Conservation (phyloP, 768 basidiomycete species). For the Pholiota conissans region DNA sequence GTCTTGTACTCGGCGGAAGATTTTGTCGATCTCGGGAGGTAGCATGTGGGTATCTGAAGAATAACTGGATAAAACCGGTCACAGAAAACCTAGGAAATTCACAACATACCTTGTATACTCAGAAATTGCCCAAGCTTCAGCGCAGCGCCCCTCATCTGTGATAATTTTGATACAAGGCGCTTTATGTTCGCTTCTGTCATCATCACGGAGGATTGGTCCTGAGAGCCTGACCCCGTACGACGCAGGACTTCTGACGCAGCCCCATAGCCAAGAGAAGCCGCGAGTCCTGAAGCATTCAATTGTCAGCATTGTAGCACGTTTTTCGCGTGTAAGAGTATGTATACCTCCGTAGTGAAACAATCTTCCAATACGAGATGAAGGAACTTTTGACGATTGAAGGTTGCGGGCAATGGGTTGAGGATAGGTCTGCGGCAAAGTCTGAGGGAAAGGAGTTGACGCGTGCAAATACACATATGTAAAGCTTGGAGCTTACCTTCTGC, state of each 20-base stretch:
- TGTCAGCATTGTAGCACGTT: too few species aligned
- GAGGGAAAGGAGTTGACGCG: not conserved
- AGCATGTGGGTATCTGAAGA: constrained; percentile 83
- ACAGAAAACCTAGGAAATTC: not conserved
- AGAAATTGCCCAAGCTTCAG: constrained; percentile 96
- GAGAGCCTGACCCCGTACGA: constrained; percentile 49
- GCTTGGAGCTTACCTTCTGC: not conserved
- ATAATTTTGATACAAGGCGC: constrained; percentile 88
- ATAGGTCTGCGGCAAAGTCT: constrained; percentile 1
- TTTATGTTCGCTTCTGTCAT: constrained; percentile 92
- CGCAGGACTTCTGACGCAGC: constrained; percentile 86
- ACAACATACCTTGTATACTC: constrained; percentile 79
- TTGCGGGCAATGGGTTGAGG: constrained; percentile 33
- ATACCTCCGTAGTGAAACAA: constrained; percentile 93
- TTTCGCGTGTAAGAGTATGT: too few species aligned
- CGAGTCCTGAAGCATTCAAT: constrained; percentile 60
- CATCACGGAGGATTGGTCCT: constrained; percentile 51
- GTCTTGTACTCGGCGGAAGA: constrained; percentile 90
- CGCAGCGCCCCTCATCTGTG: constrained; percentile 94
- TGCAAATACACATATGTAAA: too few species aligned
- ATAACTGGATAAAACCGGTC: not conserved
- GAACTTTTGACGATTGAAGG: constrained; percentile 83
- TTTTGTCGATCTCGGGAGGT: constrained; percentile 83
- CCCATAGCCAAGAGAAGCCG: constrained; percentile 85
- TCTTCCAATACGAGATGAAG: constrained; percentile 85